Percentiles rank a stretch among this genome's conserved stretches.
Conservation (phyloP, 805 yeast species). For the Metschnikowia anglica region DNA sequence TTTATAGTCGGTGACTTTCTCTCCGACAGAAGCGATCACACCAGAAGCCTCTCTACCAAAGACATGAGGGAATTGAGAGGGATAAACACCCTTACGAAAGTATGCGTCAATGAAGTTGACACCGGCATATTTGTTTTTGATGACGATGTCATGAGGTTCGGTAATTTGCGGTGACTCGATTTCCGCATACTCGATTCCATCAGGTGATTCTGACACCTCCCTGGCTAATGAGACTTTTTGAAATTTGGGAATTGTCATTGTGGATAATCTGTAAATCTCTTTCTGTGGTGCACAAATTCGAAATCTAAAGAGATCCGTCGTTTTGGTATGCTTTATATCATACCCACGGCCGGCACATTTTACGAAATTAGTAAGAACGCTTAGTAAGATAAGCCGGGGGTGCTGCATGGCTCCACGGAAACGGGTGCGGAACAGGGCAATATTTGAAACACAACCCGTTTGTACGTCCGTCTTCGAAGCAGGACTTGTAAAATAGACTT, state of each 20-base stretch:
- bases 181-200: conserved; percentile 58
- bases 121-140: conserved; percentile 77
- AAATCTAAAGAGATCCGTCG: too few species aligned
- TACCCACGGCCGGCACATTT: too few species aligned
- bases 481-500: too few species aligned
- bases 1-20: conserved; percentile 49
- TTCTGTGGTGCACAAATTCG: neutral
- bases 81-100: conserved; percentile 78
- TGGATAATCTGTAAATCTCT: too few species aligned
- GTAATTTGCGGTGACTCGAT: conserved; percentile 57
- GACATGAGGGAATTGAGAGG: conserved; percentile 54
- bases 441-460: too few species aligned
- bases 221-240: conserved; percentile 58
- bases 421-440: too few species aligned
- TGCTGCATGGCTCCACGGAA: too few species aligned
- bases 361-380: too few species aligned
- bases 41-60: conserved; percentile 80
- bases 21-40: conserved; percentile 62
- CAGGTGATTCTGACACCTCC: conserved; percentile 54
- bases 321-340: too few species aligned
- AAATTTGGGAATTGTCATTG: conserved; percentile 44
- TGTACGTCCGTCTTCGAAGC: too few species aligned
- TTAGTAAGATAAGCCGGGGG: too few species aligned
- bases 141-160: conserved; percentile 54
- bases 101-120: conserved; percentile 81